Evolutionary conservation across 2,329 filamentous ascomycete species (phyloP).

Genomic region (Aureobasidium sp.): DNA sequence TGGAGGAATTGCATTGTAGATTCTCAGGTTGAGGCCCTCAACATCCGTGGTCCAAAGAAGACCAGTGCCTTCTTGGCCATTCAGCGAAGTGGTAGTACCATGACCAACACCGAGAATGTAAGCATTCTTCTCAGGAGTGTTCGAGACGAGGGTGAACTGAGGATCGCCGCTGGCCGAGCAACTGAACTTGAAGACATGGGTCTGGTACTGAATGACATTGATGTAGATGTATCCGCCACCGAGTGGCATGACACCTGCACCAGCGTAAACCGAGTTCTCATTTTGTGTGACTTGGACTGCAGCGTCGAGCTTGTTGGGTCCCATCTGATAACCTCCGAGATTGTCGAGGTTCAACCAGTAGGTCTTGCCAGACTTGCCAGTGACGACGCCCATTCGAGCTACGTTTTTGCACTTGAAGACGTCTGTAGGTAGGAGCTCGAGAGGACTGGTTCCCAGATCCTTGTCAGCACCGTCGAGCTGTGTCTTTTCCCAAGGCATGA

Average conservation of each 20-base stretch:
- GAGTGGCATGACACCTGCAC: constrained; percentile 42
- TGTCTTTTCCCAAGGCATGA: constrained; percentile 46
- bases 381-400: constrained; percentile 44
- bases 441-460: constrained; percentile 42
- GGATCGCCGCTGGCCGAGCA: constrained; percentile 44
- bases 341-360: constrained; percentile 45
- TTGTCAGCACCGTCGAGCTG: constrained; percentile 45
- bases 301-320: constrained; percentile 36
- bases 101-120: constrained; percentile 51
- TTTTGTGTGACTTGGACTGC: constrained; percentile 42
- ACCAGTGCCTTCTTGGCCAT: constrained; percentile 48
- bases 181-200: constrained; percentile 53
- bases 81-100: constrained; percentile 50
- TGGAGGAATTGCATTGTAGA: constrained; percentile 47
- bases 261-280: constrained; percentile 44
- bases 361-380: constrained; percentile 45
- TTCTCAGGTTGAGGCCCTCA: constrained; percentile 45
- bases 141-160: constrained; percentile 48
- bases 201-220: constrained; percentile 48
- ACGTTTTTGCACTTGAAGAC: constrained; percentile 39
- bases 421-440: constrained; percentile 38
- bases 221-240: constrained; percentile 46
- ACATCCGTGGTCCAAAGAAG: constrained; percentile 53
- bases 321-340: constrained; percentile 44
- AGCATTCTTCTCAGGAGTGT: constrained; percentile 44